Base-by-base conservation (phyloP, 2,329 filamentous ascomycete genomes). In the Penicillium sp. region DNA sequence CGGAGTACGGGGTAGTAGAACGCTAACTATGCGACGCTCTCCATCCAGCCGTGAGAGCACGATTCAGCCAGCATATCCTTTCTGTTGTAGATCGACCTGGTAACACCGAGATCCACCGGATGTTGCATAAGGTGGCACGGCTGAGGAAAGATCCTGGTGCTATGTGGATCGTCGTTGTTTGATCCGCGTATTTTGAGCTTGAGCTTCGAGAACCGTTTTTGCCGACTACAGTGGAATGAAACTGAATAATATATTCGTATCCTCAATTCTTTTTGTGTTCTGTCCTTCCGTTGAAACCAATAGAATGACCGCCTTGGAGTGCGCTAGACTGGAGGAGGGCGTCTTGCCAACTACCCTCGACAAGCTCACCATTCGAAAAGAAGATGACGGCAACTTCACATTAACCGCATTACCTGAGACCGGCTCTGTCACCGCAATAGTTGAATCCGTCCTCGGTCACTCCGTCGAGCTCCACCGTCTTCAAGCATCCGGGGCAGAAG, bases 401-500 rank as follows among this genome's bases (percentile, higher is more conserved):
- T 43, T 51, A 10, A 25, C 49, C 6, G 37, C 49, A 42, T 43
- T 51, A 33, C 49, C 49, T 1, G 37, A 51, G 37, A 42, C 49
- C 8, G 3, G n/a, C 49, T 42, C 49, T 2, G 27, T 51, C 19
- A 23, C 13, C 3, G 37, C 19, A 51, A 51, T 51, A 15, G 49
- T 51, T 13, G 49, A 51, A 51, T 51, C 49, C 8, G 49, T 51
- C 25, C 49, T 51, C 13, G 49, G 49, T 2, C 37, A 51, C 49
- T 15, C 49, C 37, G 37, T 51, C 19, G 25, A 51, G 27, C 38
- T 51, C 10, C 49, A 51, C 27, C 19, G 27, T 51, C 49, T 51
- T 51, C 49, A 51, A 33, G 49, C 49, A 29, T 51, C 49, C 6
- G 49, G 49, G 7, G 49, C 49, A 43, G 49, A 51, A 23, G 49